Evolutionary conservation across 192 early-diverging fungal species (phyloP), one percentile per base, ranked within the genome.

Genomic region (Irineochytrium annulatum): DNA sequence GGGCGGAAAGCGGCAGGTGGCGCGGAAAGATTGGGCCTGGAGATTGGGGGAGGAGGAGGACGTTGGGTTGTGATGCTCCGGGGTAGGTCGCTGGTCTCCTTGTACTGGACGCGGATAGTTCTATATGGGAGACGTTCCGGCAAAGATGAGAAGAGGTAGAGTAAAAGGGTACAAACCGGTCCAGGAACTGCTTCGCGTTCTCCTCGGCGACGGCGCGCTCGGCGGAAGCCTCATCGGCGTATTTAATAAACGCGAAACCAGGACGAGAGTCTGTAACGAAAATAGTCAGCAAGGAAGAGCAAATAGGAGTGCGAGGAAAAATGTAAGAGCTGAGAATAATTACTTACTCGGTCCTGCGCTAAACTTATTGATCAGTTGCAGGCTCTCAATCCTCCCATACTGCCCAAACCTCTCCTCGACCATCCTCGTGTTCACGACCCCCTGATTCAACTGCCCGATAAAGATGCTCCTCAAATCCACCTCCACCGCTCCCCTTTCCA

Each of bases 221-320:
- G 1, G 84, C 74, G 27, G 70, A 61, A 13, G 61, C 59, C 37
- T 82, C 80, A 24, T 78, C 57, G 6, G 59, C 55, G 62, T 67
- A 89, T 26, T 77, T 77, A 34, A 89, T 77, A 56, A 89, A 89
- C 0, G 86, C 87, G 70, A 84, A 89, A 0, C 79, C 78, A 0
- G 68, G 71, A n/a, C 77, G 30, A 14, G 63, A 51, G 6, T 58
- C 67, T 59, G 33, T 22, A 1, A 43, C 48, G 6, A 55, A 30
- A 30, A 57, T 61, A 51, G 39, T 37, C 29, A 33, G 6, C 17
- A 33, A 46, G 27, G 11, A 71, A 1, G 32, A 22, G 0, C 0
- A 27, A 53, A 34, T n/a, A n/a, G 24, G 0, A 32, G 52, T 65
- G 19, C 26, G 14, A 43, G 16, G 2, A 16, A 24, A 31, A 11